Conservation (phyloP, 23 red algal genomes). For the Gracilaria caudata region DNA sequence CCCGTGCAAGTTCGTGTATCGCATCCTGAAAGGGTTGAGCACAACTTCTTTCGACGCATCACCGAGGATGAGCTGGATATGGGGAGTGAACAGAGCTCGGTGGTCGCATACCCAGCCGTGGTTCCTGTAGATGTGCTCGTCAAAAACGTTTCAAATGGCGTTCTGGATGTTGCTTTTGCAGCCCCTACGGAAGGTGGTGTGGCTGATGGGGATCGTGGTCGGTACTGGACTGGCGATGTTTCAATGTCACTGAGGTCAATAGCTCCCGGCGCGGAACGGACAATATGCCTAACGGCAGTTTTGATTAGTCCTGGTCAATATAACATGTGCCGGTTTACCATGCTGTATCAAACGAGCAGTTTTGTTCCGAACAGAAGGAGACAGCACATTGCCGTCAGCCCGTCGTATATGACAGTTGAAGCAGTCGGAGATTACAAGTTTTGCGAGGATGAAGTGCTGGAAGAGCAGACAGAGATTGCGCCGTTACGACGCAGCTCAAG, state of each 20-base stretch:
- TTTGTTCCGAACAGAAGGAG: slow-evolving; percentile 19
- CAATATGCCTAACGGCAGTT: slow-evolving; percentile 34
- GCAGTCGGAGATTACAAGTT: slow-evolving; percentile 30
- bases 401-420: slow-evolving; percentile 24
- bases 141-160: slow-evolving; percentile 29
- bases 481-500: neutral
- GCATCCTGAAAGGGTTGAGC: slow-evolving; percentile 36
- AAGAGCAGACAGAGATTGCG: neutral
- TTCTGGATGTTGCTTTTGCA: slow-evolving; percentile 64
- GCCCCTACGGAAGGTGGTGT: slow-evolving; percentile 49
- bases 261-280: slow-evolving; percentile 50
- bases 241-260: slow-evolving; percentile 57
- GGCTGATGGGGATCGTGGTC: slow-evolving; percentile 62
- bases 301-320: slow-evolving; percentile 47
- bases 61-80: neutral
- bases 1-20: slow-evolving; percentile 23
- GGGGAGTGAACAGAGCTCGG: neutral
- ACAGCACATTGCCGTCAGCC: slow-evolving; percentile 15
- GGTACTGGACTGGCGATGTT: slow-evolving; percentile 63
- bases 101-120: slow-evolving; percentile 33
- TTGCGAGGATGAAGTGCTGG: slow-evolving; percentile 9
- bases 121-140: slow-evolving; percentile 49
- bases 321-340: slow-evolving; percentile 57
- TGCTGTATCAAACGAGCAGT: slow-evolving; percentile 34
- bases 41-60: slow-evolving; percentile 39